Evolutionary conservation across 495 filamentous ascomycete species (phyloP), one percentile per base, ranked within the genome.

Genomic region (Talaromyces stipitatus): DNA sequence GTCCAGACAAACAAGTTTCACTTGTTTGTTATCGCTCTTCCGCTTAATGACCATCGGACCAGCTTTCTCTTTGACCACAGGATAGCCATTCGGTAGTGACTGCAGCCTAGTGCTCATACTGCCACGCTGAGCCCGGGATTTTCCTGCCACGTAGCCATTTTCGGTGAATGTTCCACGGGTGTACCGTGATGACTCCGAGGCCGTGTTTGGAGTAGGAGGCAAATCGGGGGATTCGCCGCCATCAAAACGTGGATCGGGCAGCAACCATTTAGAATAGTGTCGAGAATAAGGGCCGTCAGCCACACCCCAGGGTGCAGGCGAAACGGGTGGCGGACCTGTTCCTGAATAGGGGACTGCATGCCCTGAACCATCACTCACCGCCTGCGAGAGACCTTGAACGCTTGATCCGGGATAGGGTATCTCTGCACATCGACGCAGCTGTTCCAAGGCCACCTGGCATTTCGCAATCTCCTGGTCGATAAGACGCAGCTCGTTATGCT

Each of bases 401-500:
- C 73, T 78, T 16, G 82, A 84, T 28, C 82, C 81, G 32, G 91
- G 90, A 69, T 89, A 97, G 5, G 94, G 92, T 52, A 95, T 90
- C 63, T 97, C 75, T 62, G 90, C 83, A 66, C 91, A 96, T 54
- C 94, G 86, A 57, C 94, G 87, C 48, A 98, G 79, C 69, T 97
- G 94, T 72, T 98, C 94, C 60, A 97, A 80, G n/a, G 91, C 88
- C 61, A 91, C 76, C 77, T 97, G 91, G 62, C 92, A 96, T 77
- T 95, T 96, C 62, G 90, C 91, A 59, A 97, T 82, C 70, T 97
- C 92, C 71, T 96, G 91, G 68, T 97, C 90, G 70, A 98, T 95
- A 57, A 96, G 78, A 14, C 91, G 88, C 24, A 97, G 73, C 73
- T 98, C 94, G 60, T 92, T 83, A 66, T 98, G 94, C 76, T 97